Conservation (phyloP, 2,329 filamentous ascomycete species). For the Xylaria sp. region DNA sequence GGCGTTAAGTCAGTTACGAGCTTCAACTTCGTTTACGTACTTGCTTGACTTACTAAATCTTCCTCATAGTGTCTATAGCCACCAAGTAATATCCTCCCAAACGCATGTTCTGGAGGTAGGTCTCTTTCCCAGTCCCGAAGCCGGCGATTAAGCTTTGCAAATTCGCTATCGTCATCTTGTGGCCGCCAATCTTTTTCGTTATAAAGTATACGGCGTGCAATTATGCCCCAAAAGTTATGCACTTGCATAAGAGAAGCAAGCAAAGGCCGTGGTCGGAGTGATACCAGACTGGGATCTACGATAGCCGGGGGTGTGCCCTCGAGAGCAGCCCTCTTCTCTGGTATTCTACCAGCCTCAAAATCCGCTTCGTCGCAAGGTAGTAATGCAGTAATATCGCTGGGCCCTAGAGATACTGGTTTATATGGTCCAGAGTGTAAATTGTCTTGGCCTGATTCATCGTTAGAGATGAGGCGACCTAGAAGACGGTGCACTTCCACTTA, state of each 20-base stretch:
- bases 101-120: conserved; percentile 61
- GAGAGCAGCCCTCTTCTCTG: conserved; percentile 62
- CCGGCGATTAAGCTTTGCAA: conserved; percentile 56
- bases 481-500: conserved; percentile 39
- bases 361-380: conserved; percentile 65
- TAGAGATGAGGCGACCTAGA: conserved; percentile 22
- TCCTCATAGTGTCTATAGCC: conserved; percentile 60
- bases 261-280: conserved; percentile 59
- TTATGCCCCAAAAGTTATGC: conserved; percentile 65
- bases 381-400: conserved; percentile 65
- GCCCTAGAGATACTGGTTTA: conserved; percentile 62
- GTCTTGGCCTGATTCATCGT: conserved; percentile 57
- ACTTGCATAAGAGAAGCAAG: conserved; percentile 67
- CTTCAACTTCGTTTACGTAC: neutral
- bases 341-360: conserved; percentile 61
- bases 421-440: conserved; percentile 65
- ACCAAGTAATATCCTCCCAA: conserved; percentile 57
- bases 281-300: conserved; percentile 57
- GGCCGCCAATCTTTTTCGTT: conserved; percentile 58
- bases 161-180: conserved; percentile 62
- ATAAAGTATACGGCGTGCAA: conserved; percentile 61
- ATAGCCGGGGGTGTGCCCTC: conserved; percentile 64
- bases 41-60: conserved; percentile 57
- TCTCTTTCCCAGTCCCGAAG: conserved; percentile 61
- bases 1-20: conserved; percentile 27